Conservation (phyloP, 352 stramenopile species). For the Phytophthora uliginosa region DNA sequence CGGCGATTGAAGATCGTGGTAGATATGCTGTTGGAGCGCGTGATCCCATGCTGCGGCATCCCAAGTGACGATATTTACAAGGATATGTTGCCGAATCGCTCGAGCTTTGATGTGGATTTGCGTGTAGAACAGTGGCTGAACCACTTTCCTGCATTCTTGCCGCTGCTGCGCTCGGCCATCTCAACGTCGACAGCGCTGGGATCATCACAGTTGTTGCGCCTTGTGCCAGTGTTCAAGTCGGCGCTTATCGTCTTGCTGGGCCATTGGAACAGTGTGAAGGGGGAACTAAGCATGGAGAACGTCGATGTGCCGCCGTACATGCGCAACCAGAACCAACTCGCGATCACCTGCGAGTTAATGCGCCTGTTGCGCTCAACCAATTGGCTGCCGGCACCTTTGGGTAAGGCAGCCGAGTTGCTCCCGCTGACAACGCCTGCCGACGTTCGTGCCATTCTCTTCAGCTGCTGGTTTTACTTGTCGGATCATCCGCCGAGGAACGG, state of each 20-base stretch:
- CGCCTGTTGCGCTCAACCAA: conserved; percentile 60
- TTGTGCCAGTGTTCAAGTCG: conserved; percentile 83
- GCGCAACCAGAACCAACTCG: conserved; percentile 78
- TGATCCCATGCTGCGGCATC: conserved; percentile 81
- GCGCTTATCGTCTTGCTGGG: conserved; percentile 77
- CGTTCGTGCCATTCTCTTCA: conserved; percentile 83
- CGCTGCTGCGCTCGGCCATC: conserved; percentile 60
- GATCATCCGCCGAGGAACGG: conserved; percentile 67
- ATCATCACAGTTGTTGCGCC: conserved; percentile 58
- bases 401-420: conserved; percentile 65
- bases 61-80: conserved; percentile 87
- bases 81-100: conserved; percentile 84
- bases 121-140: conserved; percentile 88
- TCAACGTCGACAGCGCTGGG: conserved; percentile 44
- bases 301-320: conserved; percentile 86
- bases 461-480: conserved; percentile 86
- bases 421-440: conserved; percentile 74
- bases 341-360: conserved; percentile 74
- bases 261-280: conserved; percentile 89
- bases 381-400: conserved; percentile 73
- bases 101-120: conserved; percentile 84
- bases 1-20: conserved; percentile 65
- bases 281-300: conserved; percentile 70
- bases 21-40: conserved; percentile 78
- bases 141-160: conserved; percentile 82